Evolutionary conservation across 2,329 filamentous ascomycete genomes (phyloP), one percentile per base, ranked within the genome.

Genomic region (Aspergillus chevalieri): DNA sequence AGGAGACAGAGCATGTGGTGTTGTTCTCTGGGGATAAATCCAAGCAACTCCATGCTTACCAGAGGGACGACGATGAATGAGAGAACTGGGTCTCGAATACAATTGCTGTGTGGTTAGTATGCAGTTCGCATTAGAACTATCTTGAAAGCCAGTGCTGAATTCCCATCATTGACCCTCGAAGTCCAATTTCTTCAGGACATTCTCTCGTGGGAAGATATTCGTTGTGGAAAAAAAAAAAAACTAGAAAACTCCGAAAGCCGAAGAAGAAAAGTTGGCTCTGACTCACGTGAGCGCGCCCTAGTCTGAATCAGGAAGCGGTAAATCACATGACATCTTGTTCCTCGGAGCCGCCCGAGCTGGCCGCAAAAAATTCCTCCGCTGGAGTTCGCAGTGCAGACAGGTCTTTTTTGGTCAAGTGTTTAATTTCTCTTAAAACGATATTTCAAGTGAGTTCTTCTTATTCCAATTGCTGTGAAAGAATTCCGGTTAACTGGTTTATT

Each of bases 371-470:
- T 54, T 59, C 58, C 59, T 60, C 53, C 56, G 52, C 48, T 56
- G 49, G 48, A n/a, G 34, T 36, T 42, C 19, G 39, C 17, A 17
- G 24, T 26, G 19, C 9, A 12, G 10, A 30, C 26, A 30, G 26
- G 26, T 30, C 26, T 30, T 12, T 28, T 30, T 12, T 12, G 10
- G 10, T 30, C 26, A 30, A 30, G 26, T n/a, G 7, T 22, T 44
- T 12, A 21, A 19, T 14, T 30, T 44, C 48, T 17, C n/a, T 4
- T n/a, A 26, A 26, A 26, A 44, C 10, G 30, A 15, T 28, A 21
- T 10, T 22, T 49, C 58, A 66, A 65, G 64, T 67, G 44, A 65
- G 65, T 61, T 34, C 8, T 4, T 28, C 10, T 34, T 19, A 36
- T 41, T 19, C 15, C 28, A 7, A n/a, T n/a, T 39, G 2, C n/a